Percentiles rank a stretch among this genome's conserved stretches.
Conservation (phyloP, 345 rosid genomes). For the Mangifera indica region DNA sequence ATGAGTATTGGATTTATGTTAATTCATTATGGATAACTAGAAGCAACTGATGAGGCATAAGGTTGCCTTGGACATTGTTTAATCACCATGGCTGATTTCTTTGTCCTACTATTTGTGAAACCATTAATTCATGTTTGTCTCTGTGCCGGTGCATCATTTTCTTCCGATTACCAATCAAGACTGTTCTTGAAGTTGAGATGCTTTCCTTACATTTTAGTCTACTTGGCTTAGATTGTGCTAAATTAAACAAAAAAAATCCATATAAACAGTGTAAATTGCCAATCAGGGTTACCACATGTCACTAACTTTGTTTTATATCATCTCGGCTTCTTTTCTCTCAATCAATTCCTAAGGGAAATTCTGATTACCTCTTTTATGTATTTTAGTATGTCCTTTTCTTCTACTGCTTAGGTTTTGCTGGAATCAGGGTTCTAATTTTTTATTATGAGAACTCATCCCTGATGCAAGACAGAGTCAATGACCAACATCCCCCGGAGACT, state of each 20-base stretch:
- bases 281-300: background rate
- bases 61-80: background rate
- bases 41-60: background rate
- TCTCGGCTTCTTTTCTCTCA: background rate
- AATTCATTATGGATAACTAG: background rate
- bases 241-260: background rate
- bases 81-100: background rate
- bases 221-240: background rate
- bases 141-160: constrained; percentile 2
- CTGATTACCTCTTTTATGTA: constrained; percentile 1
- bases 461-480: constrained; percentile 72
- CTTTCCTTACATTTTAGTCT: background rate
- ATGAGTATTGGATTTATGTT: background rate
- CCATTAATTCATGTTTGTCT: background rate
- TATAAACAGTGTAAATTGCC: background rate
- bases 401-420: constrained; percentile 66
- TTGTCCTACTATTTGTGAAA: background rate
- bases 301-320: background rate
- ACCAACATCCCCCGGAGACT: constrained; percentile 71
- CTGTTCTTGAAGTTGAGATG: background rate
- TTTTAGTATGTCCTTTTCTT: constrained; percentile 25
- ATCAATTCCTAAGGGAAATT: background rate
- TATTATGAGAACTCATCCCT: constrained; percentile 93
- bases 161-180: background rate
- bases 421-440: constrained; percentile 84